Percentiles rank a stretch among this genome's conserved stretches.
phyloP scores from a whole-genome alignment of 2,329 filamentous ascomycete genomes.

The Xylariaceae sp. region DNA sequence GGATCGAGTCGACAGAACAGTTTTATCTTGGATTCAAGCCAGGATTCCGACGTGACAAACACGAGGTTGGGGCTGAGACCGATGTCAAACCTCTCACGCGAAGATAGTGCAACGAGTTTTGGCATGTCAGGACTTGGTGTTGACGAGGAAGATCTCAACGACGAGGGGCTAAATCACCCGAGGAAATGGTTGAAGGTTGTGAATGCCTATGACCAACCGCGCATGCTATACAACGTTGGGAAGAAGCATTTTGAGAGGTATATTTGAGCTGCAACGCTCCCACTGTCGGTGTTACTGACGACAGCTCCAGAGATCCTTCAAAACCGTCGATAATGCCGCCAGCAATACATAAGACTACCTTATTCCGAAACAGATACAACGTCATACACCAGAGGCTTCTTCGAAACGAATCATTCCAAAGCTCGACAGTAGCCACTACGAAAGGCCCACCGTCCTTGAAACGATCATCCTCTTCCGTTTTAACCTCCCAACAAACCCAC shows the following conservation, averaged over 20 bases:
- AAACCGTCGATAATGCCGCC: slow-evolving; percentile 74
- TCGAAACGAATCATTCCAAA: slow-evolving; percentile 91
- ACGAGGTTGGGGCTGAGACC: slow-evolving; percentile 60
- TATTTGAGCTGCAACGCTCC: slow-evolving; percentile 22
- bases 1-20: slow-evolving; percentile 66
- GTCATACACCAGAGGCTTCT: slow-evolving; percentile 90
- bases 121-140: slow-evolving; percentile 57
- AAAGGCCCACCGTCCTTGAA: slow-evolving; percentile 56
- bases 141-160: slow-evolving; percentile 59
- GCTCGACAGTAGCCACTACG: slow-evolving; percentile 70
- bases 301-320: slow-evolving; percentile 54
- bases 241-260: slow-evolving; percentile 92
- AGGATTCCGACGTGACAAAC: slow-evolving; percentile 55
- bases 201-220: slow-evolving; percentile 82
- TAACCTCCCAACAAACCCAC: slow-evolving; percentile 66
- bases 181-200: slow-evolving; percentile 84
- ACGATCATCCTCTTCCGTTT: slow-evolving; percentile 58
- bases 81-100: slow-evolving; percentile 48
- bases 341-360: slow-evolving; percentile 77
- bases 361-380: slow-evolving; percentile 90
- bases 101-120: slow-evolving; percentile 70
- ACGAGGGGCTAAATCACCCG: slow-evolving; percentile 66
- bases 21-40: slow-evolving; percentile 60
- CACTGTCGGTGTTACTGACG: slow-evolving; percentile 2
- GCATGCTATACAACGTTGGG: slow-evolving; percentile 71